These are phyloP conservation scores for Leccinum incarnatum DNA, from an alignment of 768 basidiomycete genomes.

Conservation along the genomic window DNA sequence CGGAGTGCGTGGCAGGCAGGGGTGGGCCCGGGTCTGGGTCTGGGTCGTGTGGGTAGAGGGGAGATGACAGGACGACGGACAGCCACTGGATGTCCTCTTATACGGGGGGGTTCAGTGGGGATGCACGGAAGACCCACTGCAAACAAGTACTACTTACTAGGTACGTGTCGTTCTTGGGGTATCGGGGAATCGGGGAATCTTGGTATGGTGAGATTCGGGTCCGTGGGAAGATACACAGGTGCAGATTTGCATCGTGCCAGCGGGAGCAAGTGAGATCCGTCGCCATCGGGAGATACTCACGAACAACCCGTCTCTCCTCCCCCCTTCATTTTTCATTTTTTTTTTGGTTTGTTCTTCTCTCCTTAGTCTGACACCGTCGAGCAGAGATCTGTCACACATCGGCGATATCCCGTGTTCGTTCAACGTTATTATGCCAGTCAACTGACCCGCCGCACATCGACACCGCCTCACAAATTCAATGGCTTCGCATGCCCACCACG, in stretches of 20 bases:
- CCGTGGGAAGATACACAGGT: slow-evolving; percentile 28
- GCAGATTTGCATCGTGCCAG: slow-evolving; percentile 33
- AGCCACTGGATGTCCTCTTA: slow-evolving; percentile 24
- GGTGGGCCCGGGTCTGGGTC: slow-evolving; percentile 13
- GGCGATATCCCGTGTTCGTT: slow-evolving; percentile 16
- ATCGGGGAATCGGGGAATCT: slow-evolving; percentile 32
- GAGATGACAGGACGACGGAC: slow-evolving; percentile 15
- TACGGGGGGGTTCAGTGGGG: slow-evolving; percentile 8
- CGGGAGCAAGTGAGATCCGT: slow-evolving; percentile 44
- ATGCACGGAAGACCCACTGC: slow-evolving; percentile 3
- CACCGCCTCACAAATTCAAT: slow-evolving; percentile 27
- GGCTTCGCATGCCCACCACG: slow-evolving; percentile 38
- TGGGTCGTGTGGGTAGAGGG: slow-evolving; percentile 29
- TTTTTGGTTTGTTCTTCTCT: slow-evolving; percentile 6
- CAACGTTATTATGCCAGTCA: slow-evolving; percentile 11
- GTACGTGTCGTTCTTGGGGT: slow-evolving; percentile 21
- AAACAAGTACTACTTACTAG: slow-evolving; percentile 7
- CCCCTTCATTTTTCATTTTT: slow-evolving; percentile 19
- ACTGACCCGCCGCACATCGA: slow-evolving; percentile 1
- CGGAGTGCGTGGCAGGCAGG: slow-evolving; percentile 13
- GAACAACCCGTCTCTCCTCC: neutral
- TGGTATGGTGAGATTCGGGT: slow-evolving; percentile 13
- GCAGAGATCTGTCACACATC: slow-evolving; percentile 24
- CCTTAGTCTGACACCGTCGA: neutral
- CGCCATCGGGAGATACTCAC: slow-evolving; percentile 61